These are phyloP conservation scores for Aspergillus sergii DNA, from an alignment of 2,329 filamentous ascomycete species.

Conservation along the genomic window DNA sequence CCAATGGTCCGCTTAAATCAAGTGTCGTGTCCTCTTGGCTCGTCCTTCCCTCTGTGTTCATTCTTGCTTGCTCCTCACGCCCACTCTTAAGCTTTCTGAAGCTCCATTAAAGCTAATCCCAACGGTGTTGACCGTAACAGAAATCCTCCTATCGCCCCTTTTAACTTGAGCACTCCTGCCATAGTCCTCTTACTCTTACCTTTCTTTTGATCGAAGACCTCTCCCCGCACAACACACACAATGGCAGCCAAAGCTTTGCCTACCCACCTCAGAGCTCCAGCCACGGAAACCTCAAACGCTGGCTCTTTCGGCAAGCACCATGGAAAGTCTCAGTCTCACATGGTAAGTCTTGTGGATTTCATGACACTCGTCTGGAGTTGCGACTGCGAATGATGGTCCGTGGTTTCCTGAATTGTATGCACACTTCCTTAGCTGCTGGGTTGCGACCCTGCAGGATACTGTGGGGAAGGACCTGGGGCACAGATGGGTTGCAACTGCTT, in stretches of 20 bases:
- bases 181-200: not conserved
- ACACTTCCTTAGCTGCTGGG: not conserved
- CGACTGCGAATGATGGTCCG: not conserved
- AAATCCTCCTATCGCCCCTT: not conserved
- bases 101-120: not conserved
- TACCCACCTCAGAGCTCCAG: slow-evolving; percentile 72
- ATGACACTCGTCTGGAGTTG: not conserved
- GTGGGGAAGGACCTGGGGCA: not conserved
- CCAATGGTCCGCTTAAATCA: slow-evolving; percentile 20
- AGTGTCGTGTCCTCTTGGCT: slow-evolving; percentile 16
- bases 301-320: slow-evolving; percentile 52
- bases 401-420: not conserved
- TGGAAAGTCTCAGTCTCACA: slow-evolving; percentile 58
- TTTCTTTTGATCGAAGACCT: slow-evolving; percentile 11
- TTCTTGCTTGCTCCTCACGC: not conserved
- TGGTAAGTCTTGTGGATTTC: slow-evolving; percentile 47
- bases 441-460: not conserved
- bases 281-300: slow-evolving; percentile 44
- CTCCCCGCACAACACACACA: slow-evolving; percentile 25
- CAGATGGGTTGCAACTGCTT: not conserved
- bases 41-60: slow-evolving; percentile 18
- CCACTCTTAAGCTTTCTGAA: not conserved
- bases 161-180: not conserved
- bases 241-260: slow-evolving; percentile 83
- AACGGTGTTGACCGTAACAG: not conserved